Evolutionary conservation across 441 rosid species (phyloP).

Genomic region (Aquilaria agallochum): DNA sequence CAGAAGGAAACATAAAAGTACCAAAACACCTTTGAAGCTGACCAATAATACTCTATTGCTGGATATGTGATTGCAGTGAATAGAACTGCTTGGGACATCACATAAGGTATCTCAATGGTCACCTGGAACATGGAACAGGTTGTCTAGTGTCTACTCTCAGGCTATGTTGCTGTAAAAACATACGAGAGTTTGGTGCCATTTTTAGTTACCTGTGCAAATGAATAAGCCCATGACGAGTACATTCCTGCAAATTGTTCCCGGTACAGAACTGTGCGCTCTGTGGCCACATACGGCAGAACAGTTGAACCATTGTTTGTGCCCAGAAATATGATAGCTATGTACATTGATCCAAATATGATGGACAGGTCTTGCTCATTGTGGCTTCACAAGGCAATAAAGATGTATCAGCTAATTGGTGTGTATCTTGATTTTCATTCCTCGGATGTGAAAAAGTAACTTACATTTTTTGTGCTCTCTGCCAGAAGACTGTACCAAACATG

Average conservation of each 20-base stretch:
- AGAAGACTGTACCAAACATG: constrained; percentile 47
- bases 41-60: constrained; percentile 36
- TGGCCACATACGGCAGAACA: constrained; percentile 42
- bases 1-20: constrained; percentile 38
- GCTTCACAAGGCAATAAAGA: constrained; percentile 21
- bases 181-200: neutral
- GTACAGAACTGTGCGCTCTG: constrained; percentile 50
- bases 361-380: constrained; percentile 56
- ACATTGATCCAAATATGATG: constrained; percentile 52
- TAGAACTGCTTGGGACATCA: constrained; percentile 33
- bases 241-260: constrained; percentile 72
- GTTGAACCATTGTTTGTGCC: constrained; percentile 59
- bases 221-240: constrained; percentile 66
- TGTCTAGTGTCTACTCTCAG: no score
- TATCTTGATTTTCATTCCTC: neutral
- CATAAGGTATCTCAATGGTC: constrained; percentile 42
- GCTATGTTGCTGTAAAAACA: neutral
- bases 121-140: constrained; percentile 24
- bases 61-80: constrained; percentile 44
- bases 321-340: constrained; percentile 33
- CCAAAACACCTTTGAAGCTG: constrained; percentile 44
- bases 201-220: constrained; percentile 53
- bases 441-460: constrained; percentile 15
- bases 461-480: constrained; percentile 61
- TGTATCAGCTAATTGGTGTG: neutral